Evolutionary conservation across 2,329 filamentous ascomycete species (phyloP).

Genomic region (Xylaria hypoxylon): DNA sequence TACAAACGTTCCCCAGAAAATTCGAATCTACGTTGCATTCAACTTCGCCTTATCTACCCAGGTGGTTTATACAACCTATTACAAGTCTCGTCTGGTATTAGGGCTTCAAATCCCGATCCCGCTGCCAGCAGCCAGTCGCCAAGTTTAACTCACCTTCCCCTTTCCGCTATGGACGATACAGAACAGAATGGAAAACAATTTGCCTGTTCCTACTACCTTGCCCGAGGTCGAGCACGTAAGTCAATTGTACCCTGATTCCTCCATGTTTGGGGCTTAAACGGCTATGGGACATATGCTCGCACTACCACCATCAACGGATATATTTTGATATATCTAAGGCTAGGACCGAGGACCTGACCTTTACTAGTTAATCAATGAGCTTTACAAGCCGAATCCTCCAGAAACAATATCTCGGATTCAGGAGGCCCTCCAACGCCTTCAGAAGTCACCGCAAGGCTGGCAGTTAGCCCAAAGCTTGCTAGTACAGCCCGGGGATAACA

Average conservation of each 20-base stretch:
- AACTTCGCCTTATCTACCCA: neutral
- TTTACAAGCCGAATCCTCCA: conserved; percentile 65
- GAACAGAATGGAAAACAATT: conserved; percentile 44
- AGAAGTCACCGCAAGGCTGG: conserved; percentile 86
- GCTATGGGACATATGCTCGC: neutral
- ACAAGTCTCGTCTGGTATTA: conserved; percentile 13
- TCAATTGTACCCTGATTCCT: neutral
- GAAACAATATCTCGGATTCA: conserved; percentile 67
- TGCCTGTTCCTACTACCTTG: conserved; percentile 44
- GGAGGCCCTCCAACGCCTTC: conserved; percentile 80
- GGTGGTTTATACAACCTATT: conserved; percentile 5
- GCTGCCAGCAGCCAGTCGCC: conserved; percentile 25
- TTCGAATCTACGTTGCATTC: neutral
- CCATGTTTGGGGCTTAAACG: neutral
- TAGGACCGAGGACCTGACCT: conserved; percentile 13
- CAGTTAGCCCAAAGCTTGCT: conserved; percentile 82
- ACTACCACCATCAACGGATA: neutral
- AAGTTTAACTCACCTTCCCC: conserved; percentile 29
- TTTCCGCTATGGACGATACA: conserved; percentile 45
- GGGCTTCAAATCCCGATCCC: conserved; percentile 11
- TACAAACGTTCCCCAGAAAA: neutral
- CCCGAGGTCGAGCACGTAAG: conserved; percentile 48
- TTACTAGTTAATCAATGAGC: conserved; percentile 60
- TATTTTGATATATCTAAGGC: neutral
- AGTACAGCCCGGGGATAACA: conserved; percentile 74